phyloP scores from a whole-genome alignment of 208 protist genomes.

The Tetramitus jugosus region DNA sequence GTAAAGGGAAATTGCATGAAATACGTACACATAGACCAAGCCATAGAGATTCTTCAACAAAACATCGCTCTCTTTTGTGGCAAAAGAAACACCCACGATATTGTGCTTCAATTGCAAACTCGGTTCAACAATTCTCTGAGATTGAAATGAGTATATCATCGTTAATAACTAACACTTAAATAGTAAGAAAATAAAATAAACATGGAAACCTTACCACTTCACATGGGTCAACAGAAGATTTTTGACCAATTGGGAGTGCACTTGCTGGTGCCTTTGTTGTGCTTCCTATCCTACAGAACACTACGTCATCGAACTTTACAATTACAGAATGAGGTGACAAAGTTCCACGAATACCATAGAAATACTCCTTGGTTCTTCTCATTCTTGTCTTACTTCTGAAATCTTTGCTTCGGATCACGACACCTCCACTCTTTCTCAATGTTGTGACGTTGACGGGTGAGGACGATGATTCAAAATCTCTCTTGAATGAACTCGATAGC shows the following conservation, averaged over 20 bases:
- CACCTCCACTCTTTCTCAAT: not conserved
- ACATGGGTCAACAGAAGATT: not conserved
- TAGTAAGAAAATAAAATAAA: too few relatives aligned
- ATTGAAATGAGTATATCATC: too few relatives aligned
- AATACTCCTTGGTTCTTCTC: not conserved
- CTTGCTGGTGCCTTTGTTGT: not conserved
- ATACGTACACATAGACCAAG: not conserved
- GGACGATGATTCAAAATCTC: not conserved
- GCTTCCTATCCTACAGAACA: not conserved
- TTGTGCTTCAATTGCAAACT: not conserved
- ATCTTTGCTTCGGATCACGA: not conserved
- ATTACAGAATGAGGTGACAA: not conserved
- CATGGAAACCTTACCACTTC: too few relatives aligned
- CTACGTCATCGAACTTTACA: slow-evolving; percentile 5
- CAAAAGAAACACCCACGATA: slow-evolving; percentile 5
- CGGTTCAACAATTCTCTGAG: not conserved
- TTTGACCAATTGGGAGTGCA: slow-evolving; percentile 4
- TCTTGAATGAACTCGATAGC: not conserved
- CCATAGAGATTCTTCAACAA: not conserved
- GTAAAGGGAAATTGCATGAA: too few relatives aligned
- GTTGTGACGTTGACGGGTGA: not conserved
- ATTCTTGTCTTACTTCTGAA: not conserved
- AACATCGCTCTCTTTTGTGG: not conserved
- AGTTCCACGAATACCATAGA: not conserved
- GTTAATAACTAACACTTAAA: too few relatives aligned